Base-by-base conservation (phyloP, 2,329 filamentous ascomycete species). In the Bertia moriformis region DNA sequence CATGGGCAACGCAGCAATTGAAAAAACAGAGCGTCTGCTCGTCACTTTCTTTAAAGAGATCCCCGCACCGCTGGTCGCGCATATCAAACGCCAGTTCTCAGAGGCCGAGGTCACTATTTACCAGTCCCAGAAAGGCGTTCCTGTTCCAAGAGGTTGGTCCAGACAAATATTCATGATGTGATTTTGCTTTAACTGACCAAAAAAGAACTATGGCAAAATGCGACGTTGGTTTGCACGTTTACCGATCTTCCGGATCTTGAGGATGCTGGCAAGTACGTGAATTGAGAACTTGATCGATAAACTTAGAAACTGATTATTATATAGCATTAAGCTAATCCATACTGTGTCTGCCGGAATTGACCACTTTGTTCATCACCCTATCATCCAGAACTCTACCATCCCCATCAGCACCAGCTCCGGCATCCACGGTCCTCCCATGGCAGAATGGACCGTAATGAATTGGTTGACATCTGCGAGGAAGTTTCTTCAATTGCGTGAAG, bases 321-420 rank as follows among this genome's bases (percentile, higher is more conserved):
- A n/a, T n/a, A 29, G 24, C n/a, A 29, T 29, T n/a, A 29, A 29
- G 24, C n/a, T 29, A n/a, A 29, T 29, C n/a, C 24, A 29, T 29
- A 29, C 24, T n/a, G 10, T 29, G 10, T 29, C 24, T 10, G 24
- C 24, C 24, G 24, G 24, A 29, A n/a, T 29, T n/a, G 24, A 29
- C 24, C 24, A 29, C n/a, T n/a, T 29, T n/a, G 10, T 29, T 10
- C 10, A 10, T n/a, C 24, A 29, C n/a, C 24, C 24, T 29, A 29
- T 29, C n/a, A 10, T 29, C 24, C 10, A 29, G n/a, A n/a, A 29
- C 24, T 10, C 10, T n/a, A 29, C 10, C 10, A 29, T 29, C 10
- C 24, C 24, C 24, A 29, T 29, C 24, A 29, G 10, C 24, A 29
- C 24, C 24, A 29, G 24, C 24, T 29, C 24, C 10, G 24, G 24